These are phyloP conservation scores for Saksenaea oblongispora DNA, from an alignment of 371 early-diverging fungal species.

Conservation along the genomic window DNA sequence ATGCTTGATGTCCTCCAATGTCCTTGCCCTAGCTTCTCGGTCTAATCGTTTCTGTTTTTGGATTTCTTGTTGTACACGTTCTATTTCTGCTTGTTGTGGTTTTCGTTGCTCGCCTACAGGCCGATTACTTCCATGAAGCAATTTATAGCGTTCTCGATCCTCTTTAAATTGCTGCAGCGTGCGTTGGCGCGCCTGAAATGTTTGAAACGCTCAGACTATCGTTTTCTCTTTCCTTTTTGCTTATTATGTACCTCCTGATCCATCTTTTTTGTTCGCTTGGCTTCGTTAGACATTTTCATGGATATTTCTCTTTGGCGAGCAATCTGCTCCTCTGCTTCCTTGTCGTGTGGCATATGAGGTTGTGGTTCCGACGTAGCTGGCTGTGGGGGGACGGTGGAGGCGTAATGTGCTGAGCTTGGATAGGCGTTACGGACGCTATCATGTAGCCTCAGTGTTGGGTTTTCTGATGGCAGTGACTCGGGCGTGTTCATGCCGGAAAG, in stretches of 20 bases:
- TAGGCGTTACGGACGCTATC: not conserved
- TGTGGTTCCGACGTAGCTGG: not conserved
- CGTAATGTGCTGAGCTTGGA: not conserved
- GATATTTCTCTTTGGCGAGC: constrained; percentile 12
- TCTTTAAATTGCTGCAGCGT: constrained; percentile 23
- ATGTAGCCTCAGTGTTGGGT: not conserved
- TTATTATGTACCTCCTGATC: constrained; percentile 16
- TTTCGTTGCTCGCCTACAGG: not conserved
- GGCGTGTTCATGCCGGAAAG: not conserved
- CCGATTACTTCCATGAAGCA: not conserved
- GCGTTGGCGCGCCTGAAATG: constrained; percentile 16
- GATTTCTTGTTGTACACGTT: constrained; percentile 16
- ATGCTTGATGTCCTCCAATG: constrained; percentile 26
- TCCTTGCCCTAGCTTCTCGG: constrained; percentile 28
- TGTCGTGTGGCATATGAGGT: not conserved
- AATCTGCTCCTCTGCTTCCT: constrained; percentile 4
- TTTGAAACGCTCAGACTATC: not conserved
- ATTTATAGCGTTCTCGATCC: constrained; percentile 21
- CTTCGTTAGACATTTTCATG: constrained; percentile 12
- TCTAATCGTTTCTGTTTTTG: constrained; percentile 47
- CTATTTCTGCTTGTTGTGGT: not conserved
- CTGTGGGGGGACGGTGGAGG: too few relatives aligned
- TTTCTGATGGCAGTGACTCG: not conserved
- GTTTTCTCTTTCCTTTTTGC: not conserved
- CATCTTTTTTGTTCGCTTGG: constrained; percentile 15